A percentile compares a stretch with the other conserved stretches of the same genome.
Evolutionary conservation across 2,329 filamentous ascomycete genomes (phyloP).

Genomic region (Sphaerulina musiva): DNA sequence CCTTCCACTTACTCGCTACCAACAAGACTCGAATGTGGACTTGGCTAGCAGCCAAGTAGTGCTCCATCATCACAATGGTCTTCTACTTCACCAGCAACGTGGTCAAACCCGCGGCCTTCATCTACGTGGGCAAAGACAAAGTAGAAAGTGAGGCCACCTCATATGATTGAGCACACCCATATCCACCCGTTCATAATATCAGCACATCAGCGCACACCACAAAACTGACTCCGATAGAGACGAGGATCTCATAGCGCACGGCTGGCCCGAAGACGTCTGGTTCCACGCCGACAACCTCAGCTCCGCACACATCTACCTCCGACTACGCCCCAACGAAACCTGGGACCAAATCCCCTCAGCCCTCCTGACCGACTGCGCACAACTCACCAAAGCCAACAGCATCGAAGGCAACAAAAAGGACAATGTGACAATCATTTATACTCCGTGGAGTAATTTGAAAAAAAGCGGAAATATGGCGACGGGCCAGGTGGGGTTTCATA

Average conservation of each 20-base stretch:
- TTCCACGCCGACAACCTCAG: conserved; percentile 98
- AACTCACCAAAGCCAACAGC: conserved; percentile 96
- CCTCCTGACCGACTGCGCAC: conserved; percentile 81
- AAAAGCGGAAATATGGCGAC: conserved; percentile 95
- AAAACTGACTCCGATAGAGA: conserved; percentile 51
- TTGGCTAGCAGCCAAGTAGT: not conserved
- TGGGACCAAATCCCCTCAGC: conserved; percentile 77
- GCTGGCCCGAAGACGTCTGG: conserved; percentile 95
- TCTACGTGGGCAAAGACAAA: conserved; percentile 99
- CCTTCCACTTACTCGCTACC: too few species aligned
- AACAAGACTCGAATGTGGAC: too few species aligned
- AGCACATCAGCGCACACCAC: not conserved
- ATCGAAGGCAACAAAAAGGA: conserved; percentile 99
- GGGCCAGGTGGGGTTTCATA: conserved; percentile 92
- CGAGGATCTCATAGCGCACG: conserved; percentile 91
- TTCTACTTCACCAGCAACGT: conserved; percentile 89
- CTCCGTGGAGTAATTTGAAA: conserved; percentile 91
- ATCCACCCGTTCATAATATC: too few species aligned
- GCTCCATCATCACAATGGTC: conserved; percentile 57
- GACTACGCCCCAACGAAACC: conserved; percentile 64
- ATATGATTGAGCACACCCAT: not conserved
- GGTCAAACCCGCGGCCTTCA: conserved; percentile 72
- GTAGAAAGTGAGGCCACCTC: conserved; percentile 70
- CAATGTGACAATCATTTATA: conserved; percentile 94
- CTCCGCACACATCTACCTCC: conserved; percentile 91